phyloP scores from a whole-genome alignment of 148 eudicot species.

The Linanthus parryae region DNA sequence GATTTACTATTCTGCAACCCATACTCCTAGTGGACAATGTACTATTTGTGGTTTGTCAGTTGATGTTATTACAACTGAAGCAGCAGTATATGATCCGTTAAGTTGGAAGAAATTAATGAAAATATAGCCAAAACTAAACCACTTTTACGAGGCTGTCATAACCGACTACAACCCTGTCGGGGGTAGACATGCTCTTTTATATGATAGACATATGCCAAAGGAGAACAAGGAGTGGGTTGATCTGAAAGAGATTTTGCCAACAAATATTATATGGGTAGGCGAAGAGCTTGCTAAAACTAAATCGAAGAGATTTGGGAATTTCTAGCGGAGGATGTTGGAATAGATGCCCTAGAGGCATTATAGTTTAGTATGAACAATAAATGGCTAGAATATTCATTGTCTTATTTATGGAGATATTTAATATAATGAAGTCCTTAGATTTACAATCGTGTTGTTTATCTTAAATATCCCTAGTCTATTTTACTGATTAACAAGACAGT shows the following conservation, averaged over 20 bases:
- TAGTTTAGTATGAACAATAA: too few species aligned
- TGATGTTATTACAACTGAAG: conserved; percentile 29
- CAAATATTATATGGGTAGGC: conserved; percentile 78
- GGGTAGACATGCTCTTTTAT: conserved; percentile 82
- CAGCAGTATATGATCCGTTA: conserved; percentile 40
- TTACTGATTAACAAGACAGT: too few species aligned
- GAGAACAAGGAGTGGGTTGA: conserved; percentile 94
- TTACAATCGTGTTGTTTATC: too few species aligned
- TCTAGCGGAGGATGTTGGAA: too few species aligned
- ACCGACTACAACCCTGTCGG: conserved; percentile 61
- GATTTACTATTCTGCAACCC: conserved; percentile 22
- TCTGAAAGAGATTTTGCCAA: conserved; percentile 68
- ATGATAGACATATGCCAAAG: conserved; percentile 53
- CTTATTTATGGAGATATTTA: too few species aligned
- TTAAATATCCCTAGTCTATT: too few species aligned
- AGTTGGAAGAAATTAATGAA: conserved; percentile 81
- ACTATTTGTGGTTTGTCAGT: conserved; percentile 34
- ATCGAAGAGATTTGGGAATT: conserved; percentile 65
- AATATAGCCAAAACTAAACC: conserved; percentile 86
- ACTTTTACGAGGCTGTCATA: conserved; percentile 84
- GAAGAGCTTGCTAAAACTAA: too few species aligned
- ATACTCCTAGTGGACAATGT: conserved; percentile 29
- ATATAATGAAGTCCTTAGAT: too few species aligned
- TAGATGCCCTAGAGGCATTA: too few species aligned
- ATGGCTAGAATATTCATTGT: too few species aligned